These are phyloP conservation scores for Iris pallida DNA, from an alignment of 116 monocot species.

Conservation along the genomic window DNA sequence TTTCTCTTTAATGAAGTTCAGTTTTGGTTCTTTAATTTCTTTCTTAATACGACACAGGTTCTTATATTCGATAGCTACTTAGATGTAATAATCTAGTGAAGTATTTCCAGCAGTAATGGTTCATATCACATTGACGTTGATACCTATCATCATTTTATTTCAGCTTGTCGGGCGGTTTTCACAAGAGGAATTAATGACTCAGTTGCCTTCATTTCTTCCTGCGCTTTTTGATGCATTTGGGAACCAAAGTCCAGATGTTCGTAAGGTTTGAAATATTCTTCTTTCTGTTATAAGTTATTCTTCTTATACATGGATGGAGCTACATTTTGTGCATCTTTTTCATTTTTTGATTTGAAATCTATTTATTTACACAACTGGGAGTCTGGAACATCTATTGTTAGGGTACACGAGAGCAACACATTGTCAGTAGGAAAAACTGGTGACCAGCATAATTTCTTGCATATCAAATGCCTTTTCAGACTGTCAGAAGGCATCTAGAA, in stretches of 20 bases:
- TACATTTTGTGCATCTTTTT: not conserved
- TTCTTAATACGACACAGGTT: not conserved
- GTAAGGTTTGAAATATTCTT: constrained; percentile 53
- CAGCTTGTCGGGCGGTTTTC: constrained; percentile 87
- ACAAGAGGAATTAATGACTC: constrained; percentile 72
- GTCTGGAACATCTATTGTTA: not conserved
- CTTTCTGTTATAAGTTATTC: not conserved
- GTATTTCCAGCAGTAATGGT: too few relatives aligned
- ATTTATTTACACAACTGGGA: not conserved
- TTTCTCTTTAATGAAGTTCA: not conserved
- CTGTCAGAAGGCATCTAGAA: too few relatives aligned
- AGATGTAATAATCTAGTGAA: not conserved
- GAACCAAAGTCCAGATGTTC: constrained; percentile 88
- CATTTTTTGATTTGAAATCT: not conserved
- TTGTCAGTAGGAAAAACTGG: not conserved
- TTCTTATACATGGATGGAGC: not conserved
- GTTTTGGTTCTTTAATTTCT: not conserved
- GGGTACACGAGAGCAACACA: not conserved
- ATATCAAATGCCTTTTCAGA: too few relatives aligned
- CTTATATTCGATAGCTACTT: not conserved
- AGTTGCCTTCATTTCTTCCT: constrained; percentile 84
- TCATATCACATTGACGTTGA: not conserved
- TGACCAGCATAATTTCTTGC: too few relatives aligned
- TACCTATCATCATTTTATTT: not conserved
- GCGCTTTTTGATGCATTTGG: constrained; percentile 91